A percentile compares a stretch with the other conserved stretches of the same genome.
Evolutionary conservation across 225 moss, liverwort and hornwort genomes (phyloP).

Genomic region (Polytrichum formosum): DNA sequence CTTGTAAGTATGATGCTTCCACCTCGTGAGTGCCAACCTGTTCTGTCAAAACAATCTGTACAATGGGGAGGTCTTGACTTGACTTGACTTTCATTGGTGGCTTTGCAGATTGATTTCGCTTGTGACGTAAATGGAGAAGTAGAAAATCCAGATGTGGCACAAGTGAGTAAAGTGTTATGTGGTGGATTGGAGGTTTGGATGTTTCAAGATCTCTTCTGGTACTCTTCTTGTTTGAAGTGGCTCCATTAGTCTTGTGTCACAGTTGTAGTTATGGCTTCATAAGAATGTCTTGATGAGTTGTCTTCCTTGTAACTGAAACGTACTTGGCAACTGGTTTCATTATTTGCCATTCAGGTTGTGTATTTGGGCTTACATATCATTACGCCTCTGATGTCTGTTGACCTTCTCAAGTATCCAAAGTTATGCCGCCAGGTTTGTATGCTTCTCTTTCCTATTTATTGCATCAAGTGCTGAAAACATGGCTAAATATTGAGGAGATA

Average conservation of each 20-base stretch:
- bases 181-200: too few species aligned
- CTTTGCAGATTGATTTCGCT: conserved; percentile 87
- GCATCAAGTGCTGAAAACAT: too few species aligned
- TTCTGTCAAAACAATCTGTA: neutral
- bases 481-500: too few species aligned
- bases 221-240: too few species aligned
- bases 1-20: conserved; percentile 53
- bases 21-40: neutral
- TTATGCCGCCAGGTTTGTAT: conserved; percentile 89
- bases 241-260: too few species aligned
- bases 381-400: conserved; percentile 94
- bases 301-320: too few species aligned
- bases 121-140: conserved; percentile 87
- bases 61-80: conserved; percentile 2
- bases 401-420: conserved; percentile 95
- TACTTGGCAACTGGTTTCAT: neutral
- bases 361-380: conserved; percentile 98
- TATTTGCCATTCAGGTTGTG: conserved; percentile 67
- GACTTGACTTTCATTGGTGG: conserved; percentile 19
- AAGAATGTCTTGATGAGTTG: too few species aligned
- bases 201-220: too few species aligned
- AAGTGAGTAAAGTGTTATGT: conserved; percentile 50
- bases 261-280: too few species aligned
- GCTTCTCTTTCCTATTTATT: neutral
- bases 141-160: conserved; percentile 98